A percentile compares a stretch with the other conserved stretches of the same genome.
Evolutionary conservation across 129 eudicot species (phyloP).

Genomic region (Flaveria sonorensis): DNA sequence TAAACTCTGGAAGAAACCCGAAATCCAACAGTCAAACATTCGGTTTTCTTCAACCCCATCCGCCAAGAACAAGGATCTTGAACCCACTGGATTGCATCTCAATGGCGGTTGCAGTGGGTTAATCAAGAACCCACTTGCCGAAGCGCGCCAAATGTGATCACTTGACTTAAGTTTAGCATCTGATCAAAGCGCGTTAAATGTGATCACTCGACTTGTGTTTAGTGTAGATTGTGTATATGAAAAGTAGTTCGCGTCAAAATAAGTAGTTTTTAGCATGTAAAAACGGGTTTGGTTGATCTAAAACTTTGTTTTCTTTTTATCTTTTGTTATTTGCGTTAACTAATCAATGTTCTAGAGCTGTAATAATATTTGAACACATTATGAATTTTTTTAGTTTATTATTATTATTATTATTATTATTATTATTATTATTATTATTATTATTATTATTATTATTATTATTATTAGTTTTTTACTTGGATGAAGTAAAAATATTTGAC

Average conservation of each 20-base stretch:
- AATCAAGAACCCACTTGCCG: conserved; percentile 80
- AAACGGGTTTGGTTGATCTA: background rate
- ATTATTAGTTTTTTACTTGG: background rate
- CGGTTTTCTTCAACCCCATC: conserved; percentile 31
- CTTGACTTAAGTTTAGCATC: background rate
- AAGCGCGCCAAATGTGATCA: conserved; percentile 31
- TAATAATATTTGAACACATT: too few relatives aligned
- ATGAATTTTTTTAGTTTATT: background rate
- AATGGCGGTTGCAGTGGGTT: conserved; percentile 49
- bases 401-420: too few relatives aligned
- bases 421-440: too few relatives aligned
- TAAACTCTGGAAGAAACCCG: conserved; percentile 72
- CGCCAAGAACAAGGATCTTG: conserved; percentile 28
- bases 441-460: too few relatives aligned
- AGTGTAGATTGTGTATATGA: background rate
- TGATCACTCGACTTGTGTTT: background rate
- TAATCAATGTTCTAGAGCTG: background rate
- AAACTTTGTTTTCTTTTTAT: background rate
- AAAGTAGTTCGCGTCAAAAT: background rate
- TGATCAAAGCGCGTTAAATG: conserved; percentile 24
- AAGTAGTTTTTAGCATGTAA: background rate
- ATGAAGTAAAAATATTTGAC: background rate
- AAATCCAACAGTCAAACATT: conserved; percentile 36
- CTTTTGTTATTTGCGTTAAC: background rate
- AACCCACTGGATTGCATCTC: conserved; percentile 37